Evolutionary conservation across 1,139 yeast genomes (phyloP), one percentile per base, ranked within the genome.

Genomic region (Geotrichum restrictum): DNA sequence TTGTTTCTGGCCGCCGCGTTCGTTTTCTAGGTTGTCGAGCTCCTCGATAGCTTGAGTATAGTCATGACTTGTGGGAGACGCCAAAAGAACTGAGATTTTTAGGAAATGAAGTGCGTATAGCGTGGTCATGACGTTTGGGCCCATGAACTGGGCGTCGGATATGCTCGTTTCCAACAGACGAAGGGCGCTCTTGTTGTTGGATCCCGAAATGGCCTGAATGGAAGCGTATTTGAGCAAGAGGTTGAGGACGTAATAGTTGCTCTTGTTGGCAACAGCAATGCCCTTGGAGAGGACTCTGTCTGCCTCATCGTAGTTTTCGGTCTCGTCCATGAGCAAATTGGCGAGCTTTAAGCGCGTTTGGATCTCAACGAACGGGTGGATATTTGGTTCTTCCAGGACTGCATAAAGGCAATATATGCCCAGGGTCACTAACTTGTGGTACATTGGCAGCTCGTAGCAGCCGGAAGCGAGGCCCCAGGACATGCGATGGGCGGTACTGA

Each of bases 271-370:
- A 2, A 54, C 39, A n/a, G 56, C 45, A 27, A 50, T 48, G 11
- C 56, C 56, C 18, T 46, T 48, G 19, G 51, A 40, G 11, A 54
- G 51, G 14, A 50, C 31, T 6, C 39, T 45, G 32, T 51, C 53
- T 10, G 52, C 56, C 27, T 48, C 54, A 11, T 41, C 47, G 19
- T 39, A 40, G 33, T 54, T 54, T 14, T 50, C 47, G 10, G 53
- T 46, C 45, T 54, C 56, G 5, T 51, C 54, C 37, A 52, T 36
- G 8, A 54, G 40, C 8, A 54, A 16, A 2, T 45, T 29, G 6
- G 56, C 54, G 5, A 54, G 56, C 41, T 52, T 48, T 29, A 54
- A 22, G 1, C 56, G 50, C 40, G 53, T 44, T 22, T 54, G 56
- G 32, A 54, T 49, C 13, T 54, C 54, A 11, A 51, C 44, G 24